Percentiles rank a stretch among this genome's conserved stretches.
Conservation (phyloP, 1,139 yeast species). For the Geotrichum europaeum region DNA sequence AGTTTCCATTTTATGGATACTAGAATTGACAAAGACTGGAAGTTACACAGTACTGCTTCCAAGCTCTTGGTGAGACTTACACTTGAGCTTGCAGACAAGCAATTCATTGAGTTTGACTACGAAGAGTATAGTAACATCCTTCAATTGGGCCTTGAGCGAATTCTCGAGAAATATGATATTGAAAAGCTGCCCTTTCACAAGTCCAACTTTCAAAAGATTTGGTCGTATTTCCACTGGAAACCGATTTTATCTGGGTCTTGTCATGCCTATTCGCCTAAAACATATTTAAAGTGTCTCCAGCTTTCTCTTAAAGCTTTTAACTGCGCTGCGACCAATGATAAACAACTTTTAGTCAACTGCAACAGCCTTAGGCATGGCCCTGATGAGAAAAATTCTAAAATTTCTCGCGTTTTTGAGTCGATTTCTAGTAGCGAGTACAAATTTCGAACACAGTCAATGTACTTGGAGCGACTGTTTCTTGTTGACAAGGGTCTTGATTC, state of each 20-base stretch:
- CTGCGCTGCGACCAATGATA: not conserved
- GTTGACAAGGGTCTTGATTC: constrained; percentile 55
- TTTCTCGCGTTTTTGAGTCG: not conserved
- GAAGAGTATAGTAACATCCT: constrained; percentile 39
- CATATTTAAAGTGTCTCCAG: not conserved
- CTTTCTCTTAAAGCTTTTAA: not conserved
- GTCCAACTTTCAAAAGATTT: not conserved
- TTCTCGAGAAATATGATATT: constrained; percentile 16
- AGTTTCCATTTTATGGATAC: constrained; percentile 59
- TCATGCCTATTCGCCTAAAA: not conserved
- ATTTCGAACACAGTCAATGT: not conserved
- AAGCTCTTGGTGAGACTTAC: constrained; percentile 46
- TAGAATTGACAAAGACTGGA: constrained; percentile 54
- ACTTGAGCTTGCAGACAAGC: constrained; percentile 43
- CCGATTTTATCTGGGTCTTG: not conserved
- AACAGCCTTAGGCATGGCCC: not conserved
- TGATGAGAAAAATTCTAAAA: not conserved
- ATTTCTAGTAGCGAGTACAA: not conserved
- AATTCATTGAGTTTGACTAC: constrained; percentile 41
- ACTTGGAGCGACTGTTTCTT: constrained; percentile 57
- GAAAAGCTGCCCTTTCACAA: constrained; percentile 1
- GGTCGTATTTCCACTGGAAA: not conserved
- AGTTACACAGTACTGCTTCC: constrained; percentile 48
- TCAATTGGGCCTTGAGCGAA: constrained; percentile 27
- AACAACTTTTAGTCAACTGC: not conserved